A percentile compares a stretch with the other conserved stretches of the same genome.
phyloP scores from a whole-genome alignment of 2,329 filamentous ascomycete species.

The Epicoccum nigrum region DNA sequence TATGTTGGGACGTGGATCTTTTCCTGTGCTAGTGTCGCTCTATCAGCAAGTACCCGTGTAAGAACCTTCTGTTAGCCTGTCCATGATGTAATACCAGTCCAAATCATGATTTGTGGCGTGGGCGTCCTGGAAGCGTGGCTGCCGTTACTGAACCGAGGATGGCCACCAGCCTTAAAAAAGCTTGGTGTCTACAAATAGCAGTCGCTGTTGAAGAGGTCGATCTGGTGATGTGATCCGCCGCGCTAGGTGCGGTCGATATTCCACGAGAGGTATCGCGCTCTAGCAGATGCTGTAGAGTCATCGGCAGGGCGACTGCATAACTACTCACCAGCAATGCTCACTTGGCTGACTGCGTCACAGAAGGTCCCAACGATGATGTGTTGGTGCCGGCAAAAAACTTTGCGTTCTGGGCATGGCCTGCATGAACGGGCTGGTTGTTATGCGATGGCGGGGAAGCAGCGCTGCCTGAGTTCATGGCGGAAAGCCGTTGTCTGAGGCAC shows the following conservation, averaged over 20 bases:
- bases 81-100: constrained; percentile 22
- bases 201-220: neutral
- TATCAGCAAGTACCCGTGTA: constrained; percentile 12
- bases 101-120: constrained; percentile 3
- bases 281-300: neutral
- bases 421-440: constrained; percentile 25
- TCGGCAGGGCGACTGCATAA: neutral
- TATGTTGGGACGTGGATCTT: constrained; percentile 5
- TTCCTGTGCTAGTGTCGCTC: constrained; percentile 6
- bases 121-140: constrained; percentile 13
- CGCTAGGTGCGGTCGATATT: constrained; percentile 10
- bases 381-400: neutral
- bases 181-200: constrained; percentile 22
- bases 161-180: constrained; percentile 14
- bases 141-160: constrained; percentile 12
- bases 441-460: constrained; percentile 35
- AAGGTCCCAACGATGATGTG: neutral
- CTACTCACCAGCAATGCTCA: neutral
- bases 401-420: constrained; percentile 12
- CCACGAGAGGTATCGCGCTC: neutral
- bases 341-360: neutral
- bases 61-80: neutral
- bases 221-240: constrained; percentile 2
- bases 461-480: constrained; percentile 6
- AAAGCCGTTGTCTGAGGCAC: constrained; percentile 11